Conservation (phyloP, 2,329 filamentous ascomycete genomes). For the Phoma sp. region DNA sequence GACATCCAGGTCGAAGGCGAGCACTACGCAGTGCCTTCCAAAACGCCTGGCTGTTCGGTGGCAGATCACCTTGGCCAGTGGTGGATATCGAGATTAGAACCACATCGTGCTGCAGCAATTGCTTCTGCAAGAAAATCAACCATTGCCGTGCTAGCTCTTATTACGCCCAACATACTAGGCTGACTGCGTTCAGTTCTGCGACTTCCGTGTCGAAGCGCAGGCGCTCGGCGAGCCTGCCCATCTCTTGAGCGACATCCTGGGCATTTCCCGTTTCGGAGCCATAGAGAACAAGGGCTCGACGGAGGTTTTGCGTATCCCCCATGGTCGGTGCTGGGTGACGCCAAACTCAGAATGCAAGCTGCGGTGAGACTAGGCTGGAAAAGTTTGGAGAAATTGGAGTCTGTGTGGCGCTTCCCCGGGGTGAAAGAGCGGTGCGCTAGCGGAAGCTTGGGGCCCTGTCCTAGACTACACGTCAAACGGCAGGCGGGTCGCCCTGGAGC, state of each 20-base stretch:
- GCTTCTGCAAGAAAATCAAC: conserved; percentile 42
- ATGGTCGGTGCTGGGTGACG: conserved; percentile 28
- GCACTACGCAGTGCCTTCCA: conserved; percentile 87
- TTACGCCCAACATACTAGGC: conserved; percentile 67
- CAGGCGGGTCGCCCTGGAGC: conserved; percentile 34
- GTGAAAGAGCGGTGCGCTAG: conserved; percentile 34
- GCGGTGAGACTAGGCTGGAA: conserved; percentile 31
- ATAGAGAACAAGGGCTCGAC: conserved; percentile 77
- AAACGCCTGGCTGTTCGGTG: conserved; percentile 79
- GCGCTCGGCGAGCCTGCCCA: conserved; percentile 76
- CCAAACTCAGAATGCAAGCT: conserved; percentile 16
- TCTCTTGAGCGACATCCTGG: conserved; percentile 87
- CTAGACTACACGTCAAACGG: conserved; percentile 39
- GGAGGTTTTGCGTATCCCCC: conserved; percentile 28
- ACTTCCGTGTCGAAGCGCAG: conserved; percentile 80
- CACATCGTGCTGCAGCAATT: conserved; percentile 58
- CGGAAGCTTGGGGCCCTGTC: too few species aligned
- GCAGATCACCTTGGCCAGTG: conserved; percentile 93
- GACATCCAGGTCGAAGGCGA: conserved; percentile 74
- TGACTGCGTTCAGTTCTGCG: conserved; percentile 77
- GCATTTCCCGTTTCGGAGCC: conserved; percentile 95
- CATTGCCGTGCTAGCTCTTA: background rate
- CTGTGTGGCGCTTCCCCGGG: conserved; percentile 30
- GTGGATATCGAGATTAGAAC: conserved; percentile 88
- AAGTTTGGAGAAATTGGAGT: conserved; percentile 17